Evolutionary conservation across 805 yeast species (phyloP).

Genomic region (Teunomyces atbi): DNA sequence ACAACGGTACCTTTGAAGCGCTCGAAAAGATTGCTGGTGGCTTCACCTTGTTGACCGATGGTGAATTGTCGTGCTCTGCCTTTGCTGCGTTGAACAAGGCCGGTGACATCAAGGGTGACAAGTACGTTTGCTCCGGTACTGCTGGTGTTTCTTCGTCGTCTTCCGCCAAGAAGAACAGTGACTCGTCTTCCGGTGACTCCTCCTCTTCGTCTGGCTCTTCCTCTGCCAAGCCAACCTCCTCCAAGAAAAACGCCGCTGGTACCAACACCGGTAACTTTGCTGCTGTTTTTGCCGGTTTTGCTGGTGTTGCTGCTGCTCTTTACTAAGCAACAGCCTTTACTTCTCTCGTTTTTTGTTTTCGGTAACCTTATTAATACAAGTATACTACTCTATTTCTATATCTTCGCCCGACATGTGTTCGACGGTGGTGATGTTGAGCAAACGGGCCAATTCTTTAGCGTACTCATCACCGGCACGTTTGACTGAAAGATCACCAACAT

Average conservation of each 20-base stretch:
- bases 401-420: constrained; percentile 37
- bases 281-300: constrained; percentile 31
- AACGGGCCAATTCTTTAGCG: constrained; percentile 37
- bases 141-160: constrained; percentile 44
- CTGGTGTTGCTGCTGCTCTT: constrained; percentile 39
- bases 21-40: constrained; percentile 89
- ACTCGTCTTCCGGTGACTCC: constrained; percentile 27
- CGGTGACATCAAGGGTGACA: constrained; percentile 90
- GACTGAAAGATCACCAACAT: constrained; percentile 4
- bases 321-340: constrained; percentile 14
- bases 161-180: constrained; percentile 33
- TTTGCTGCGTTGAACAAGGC: constrained; percentile 69
- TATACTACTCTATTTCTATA: constrained; percentile 9
- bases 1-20: constrained; percentile 70
- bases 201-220: constrained; percentile 17
- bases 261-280: constrained; percentile 21
- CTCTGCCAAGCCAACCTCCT: constrained; percentile 16
- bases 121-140: constrained; percentile 72
- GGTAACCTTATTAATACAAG: constrained; percentile 1
- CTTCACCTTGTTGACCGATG: constrained; percentile 65
- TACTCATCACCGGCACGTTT: constrained; percentile 31
- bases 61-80: constrained; percentile 77
- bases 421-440: constrained; percentile 29
- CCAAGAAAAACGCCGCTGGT: constrained; percentile 26
- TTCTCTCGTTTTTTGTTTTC: constrained; percentile 1